phyloP scores from a whole-genome alignment of 2,329 filamentous ascomycete genomes.

The Botrytis fabae region DNA sequence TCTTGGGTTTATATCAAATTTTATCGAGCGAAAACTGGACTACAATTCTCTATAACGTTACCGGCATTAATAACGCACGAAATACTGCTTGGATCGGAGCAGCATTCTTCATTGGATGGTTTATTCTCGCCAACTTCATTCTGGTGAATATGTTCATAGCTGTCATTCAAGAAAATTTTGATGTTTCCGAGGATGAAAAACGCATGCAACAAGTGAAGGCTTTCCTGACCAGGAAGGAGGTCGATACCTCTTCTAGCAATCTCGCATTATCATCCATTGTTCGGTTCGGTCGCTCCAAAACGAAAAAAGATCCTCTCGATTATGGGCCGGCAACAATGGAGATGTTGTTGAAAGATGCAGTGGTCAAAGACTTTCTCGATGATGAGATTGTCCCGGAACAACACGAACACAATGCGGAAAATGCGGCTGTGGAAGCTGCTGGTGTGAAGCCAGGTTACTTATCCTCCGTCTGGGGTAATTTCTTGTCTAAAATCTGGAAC shows the following conservation, averaged over 20 bases:
- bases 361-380: slow-evolving; percentile 92
- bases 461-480: slow-evolving; percentile 60
- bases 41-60: slow-evolving; percentile 77
- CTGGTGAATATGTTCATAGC: slow-evolving; percentile 99
- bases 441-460: slow-evolving; percentile 58
- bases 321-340: slow-evolving; percentile 91
- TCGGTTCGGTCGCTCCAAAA: slow-evolving; percentile 58
- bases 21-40: slow-evolving; percentile 98
- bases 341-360: slow-evolving; percentile 94
- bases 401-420: slow-evolving; percentile 38
- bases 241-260: slow-evolving; percentile 70
- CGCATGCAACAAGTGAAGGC: slow-evolving; percentile 93
- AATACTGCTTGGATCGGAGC: slow-evolving; percentile 91
- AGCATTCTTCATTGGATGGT: slow-evolving; percentile 90
- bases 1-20: slow-evolving; percentile 96
- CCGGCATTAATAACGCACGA: slow-evolving; percentile 61
- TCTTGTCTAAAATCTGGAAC: slow-evolving; percentile 57
- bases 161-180: slow-evolving; percentile 99
- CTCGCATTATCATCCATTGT: slow-evolving; percentile 74
- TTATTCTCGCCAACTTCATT: slow-evolving; percentile 92
- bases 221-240: slow-evolving; percentile 87
- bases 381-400: slow-evolving; percentile 57
- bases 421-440: slow-evolving; percentile 38
- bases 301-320: slow-evolving; percentile 79
- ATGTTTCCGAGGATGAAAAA: slow-evolving; percentile 97